Percentiles rank a stretch among this genome's conserved stretches.
phyloP scores from a whole-genome alignment of 78 protist species.

The Dictyostelium intermedium region DNA sequence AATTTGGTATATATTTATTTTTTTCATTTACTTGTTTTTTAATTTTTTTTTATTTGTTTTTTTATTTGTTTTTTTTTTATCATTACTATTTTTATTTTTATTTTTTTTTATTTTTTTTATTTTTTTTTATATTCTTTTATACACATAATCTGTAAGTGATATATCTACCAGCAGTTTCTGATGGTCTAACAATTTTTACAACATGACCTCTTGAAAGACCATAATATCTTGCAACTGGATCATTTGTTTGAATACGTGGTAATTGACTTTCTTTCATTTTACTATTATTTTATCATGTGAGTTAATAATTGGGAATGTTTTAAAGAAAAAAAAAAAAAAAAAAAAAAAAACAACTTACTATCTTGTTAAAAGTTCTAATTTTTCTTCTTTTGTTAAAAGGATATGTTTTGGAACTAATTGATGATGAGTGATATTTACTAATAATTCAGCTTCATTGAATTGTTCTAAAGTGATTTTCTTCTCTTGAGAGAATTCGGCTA shows the following conservation, averaged over 20 bases:
- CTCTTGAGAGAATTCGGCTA: slow-evolving; percentile 48
- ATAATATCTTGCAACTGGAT: slow-evolving; percentile 94
- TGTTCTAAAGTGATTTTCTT: slow-evolving; percentile 65
- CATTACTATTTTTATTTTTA: too few species aligned
- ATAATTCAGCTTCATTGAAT: slow-evolving; percentile 89
- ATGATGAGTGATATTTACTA: slow-evolving; percentile 96
- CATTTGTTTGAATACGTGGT: slow-evolving; percentile 92
- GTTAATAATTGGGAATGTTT: background rate
- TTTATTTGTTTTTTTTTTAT: too few species aligned
- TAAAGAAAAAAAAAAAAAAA: background rate
- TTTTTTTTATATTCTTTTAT: background rate
- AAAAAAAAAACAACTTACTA: slow-evolving; percentile 32
- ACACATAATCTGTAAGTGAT: slow-evolving; percentile 88
- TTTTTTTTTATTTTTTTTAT: background rate
- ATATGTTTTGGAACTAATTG: slow-evolving; percentile 93
- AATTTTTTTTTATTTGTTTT: background rate
- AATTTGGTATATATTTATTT: background rate
- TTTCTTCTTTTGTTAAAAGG: slow-evolving; percentile 75
- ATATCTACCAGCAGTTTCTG: slow-evolving; percentile 98
- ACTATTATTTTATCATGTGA: slow-evolving; percentile 11
- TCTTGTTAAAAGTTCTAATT: slow-evolving; percentile 61
- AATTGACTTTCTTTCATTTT: slow-evolving; percentile 91
- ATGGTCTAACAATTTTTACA: slow-evolving; percentile 90
- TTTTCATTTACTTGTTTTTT: background rate
- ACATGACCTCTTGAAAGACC: slow-evolving; percentile 93